Evolutionary conservation across 345 rosid genomes (phyloP).

Genomic region (Euphorbia tirucalli): DNA sequence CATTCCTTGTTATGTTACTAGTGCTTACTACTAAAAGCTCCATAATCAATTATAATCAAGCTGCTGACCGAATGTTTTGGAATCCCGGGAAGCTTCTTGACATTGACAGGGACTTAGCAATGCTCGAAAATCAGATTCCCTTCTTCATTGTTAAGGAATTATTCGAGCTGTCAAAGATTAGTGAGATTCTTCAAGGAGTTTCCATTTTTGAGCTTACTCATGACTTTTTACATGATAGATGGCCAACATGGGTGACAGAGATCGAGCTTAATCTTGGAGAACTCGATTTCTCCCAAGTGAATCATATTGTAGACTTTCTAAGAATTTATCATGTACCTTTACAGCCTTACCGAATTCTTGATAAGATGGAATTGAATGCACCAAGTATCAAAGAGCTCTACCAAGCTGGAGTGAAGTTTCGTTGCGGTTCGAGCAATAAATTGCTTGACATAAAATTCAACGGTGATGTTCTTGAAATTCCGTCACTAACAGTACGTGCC

Average conservation of each 20-base stretch:
- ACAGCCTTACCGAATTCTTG: not conserved
- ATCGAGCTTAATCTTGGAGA: not conserved
- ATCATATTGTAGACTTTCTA: not conserved
- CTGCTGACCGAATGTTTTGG: not conserved
- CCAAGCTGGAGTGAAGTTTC: not conserved
- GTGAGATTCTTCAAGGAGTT: no score
- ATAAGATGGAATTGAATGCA: not conserved
- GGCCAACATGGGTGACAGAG: not conserved
- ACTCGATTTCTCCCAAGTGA: not conserved
- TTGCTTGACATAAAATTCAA: not conserved
- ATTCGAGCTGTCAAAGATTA: not conserved
- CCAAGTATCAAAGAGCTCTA: not conserved
- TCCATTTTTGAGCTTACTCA: no score
- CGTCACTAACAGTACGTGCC: not conserved
- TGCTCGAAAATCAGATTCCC: slow-evolving; percentile 18
- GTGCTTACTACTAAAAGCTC: no score
- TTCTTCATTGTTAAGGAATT: slow-evolving; percentile 7
- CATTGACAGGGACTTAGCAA: not conserved
- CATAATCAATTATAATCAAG: not conserved
- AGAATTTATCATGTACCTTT: not conserved
- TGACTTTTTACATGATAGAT: no score
- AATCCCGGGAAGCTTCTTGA: not conserved
- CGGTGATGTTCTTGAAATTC: not conserved
- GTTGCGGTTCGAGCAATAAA: no score
- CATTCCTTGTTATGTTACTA: slow-evolving; percentile 5